Conservation (phyloP, 352 stramenopile genomes). For the Plasmopara viticola region DNA sequence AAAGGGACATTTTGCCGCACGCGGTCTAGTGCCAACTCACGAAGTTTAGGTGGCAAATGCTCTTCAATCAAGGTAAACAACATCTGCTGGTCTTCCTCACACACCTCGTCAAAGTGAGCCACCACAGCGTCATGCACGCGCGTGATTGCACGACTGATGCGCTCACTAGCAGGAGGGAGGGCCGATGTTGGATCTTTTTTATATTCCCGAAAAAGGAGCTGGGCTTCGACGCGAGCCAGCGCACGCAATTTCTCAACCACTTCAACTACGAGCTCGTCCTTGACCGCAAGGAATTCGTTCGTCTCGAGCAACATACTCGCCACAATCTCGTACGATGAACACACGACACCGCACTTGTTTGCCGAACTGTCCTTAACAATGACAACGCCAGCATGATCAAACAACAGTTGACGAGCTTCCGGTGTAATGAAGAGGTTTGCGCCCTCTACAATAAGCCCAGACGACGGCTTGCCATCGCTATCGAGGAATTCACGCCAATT, state of each 20-base stretch:
- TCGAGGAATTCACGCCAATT: constrained; percentile 75
- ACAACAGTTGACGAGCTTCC: constrained; percentile 86
- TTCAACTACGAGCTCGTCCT: constrained; percentile 90
- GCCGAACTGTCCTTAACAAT: constrained; percentile 97
- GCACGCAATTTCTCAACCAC: constrained; percentile 93
- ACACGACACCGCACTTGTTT: constrained; percentile 85
- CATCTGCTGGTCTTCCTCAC: constrained; percentile 70
- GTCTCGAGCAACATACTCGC: constrained; percentile 94
- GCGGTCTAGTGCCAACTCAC: constrained; percentile 90
- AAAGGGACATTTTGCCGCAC: constrained; percentile 90
- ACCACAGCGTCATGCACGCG: constrained; percentile 92
- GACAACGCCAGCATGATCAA: constrained; percentile 92
- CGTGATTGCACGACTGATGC: constrained; percentile 95
- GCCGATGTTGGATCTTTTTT: constrained; percentile 78
- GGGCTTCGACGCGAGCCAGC: constrained; percentile 90
- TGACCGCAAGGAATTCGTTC: constrained; percentile 95
- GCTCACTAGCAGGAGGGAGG: constrained; percentile 90
- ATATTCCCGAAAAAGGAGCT: constrained; percentile 98
- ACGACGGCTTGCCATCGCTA: constrained; percentile 66
- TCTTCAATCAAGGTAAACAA: constrained; percentile 84
- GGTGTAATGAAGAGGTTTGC: constrained; percentile 84
- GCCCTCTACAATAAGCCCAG: constrained; percentile 77
- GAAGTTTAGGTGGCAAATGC: constrained; percentile 92
- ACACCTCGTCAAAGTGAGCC: constrained; percentile 88
- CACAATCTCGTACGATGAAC: constrained; percentile 82